Evolutionary conservation across 148 eudicot species (phyloP), one percentile per base, ranked within the genome.

Genomic region (Hydrangea macrophylla): DNA sequence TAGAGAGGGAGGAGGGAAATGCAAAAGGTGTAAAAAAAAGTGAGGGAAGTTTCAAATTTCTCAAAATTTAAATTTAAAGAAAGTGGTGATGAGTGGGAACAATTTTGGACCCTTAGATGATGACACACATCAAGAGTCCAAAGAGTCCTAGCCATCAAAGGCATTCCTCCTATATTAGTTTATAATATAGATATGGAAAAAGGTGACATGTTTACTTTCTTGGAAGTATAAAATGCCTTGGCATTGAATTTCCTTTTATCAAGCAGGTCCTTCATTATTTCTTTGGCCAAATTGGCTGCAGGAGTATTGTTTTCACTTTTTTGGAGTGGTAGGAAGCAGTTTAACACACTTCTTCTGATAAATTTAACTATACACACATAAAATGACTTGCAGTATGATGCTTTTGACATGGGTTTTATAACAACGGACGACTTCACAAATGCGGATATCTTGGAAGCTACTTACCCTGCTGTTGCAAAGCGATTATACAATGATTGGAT

Each of bases 381-480:
- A n/a, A n/a, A n/a, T n/a, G 35, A 55, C 61, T 62, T 77, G 87
- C 90, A 92, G 97, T 92, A 92, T 77, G 97, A 92, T 83, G 97
- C 97, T 42, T 92, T 88, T 75, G 86, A 80, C 33, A 78, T 89
- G 57, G 97, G 97, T 48, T 83, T 92, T 75, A 89, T 92, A 63
- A 92, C 97, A 33, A 89, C 96, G 17, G 97, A 92, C 79, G 97
- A 89, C 76, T 88, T 89, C 70, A 92, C 92, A 33, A 89, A 89
- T 83, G 97, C 97, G 56, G 97, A 92, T 60, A 92, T 92, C 28
- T 75, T 89, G 78, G 97, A 92, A 80, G 97, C 87, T 64, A 89
- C 97, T 27, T 92, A 89, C 75, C 96, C 97, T 28, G 88, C 97
- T 68, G 84, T 92, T 67, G 94, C 92, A 56, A 81, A 89, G 79